Evolutionary conservation across 352 stramenopile genomes (phyloP).

Genomic region (Globisporangium polare): DNA sequence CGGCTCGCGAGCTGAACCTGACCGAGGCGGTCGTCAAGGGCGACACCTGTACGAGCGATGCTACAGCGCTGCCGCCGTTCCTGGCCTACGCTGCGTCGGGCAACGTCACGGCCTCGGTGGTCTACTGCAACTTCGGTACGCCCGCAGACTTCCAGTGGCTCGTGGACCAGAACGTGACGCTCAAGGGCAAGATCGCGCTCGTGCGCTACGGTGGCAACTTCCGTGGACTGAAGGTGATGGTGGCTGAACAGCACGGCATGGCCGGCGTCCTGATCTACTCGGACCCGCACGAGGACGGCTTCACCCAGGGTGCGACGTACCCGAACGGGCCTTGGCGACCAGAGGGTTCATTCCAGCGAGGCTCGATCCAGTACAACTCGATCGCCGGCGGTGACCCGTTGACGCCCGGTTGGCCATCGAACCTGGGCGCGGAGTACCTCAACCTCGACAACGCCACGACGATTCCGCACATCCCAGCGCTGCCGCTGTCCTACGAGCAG

Average conservation of each 20-base stretch:
- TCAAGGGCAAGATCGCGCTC: slow-evolving; percentile 82
- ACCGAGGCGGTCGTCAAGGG: slow-evolving; percentile 53
- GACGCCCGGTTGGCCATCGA: slow-evolving; percentile 43
- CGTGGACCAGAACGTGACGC: slow-evolving; percentile 48
- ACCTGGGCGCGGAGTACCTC: slow-evolving; percentile 30
- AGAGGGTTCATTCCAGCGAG: slow-evolving; percentile 76
- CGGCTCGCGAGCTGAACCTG: slow-evolving; percentile 38
- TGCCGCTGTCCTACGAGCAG: slow-evolving; percentile 83
- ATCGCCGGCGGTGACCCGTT: slow-evolving; percentile 70
- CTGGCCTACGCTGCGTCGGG: slow-evolving; percentile 80
- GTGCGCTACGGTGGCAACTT: slow-evolving; percentile 80
- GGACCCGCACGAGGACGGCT: slow-evolving; percentile 83
- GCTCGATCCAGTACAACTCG: slow-evolving; percentile 81
- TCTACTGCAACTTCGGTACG: slow-evolving; percentile 89
- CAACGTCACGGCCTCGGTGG: slow-evolving; percentile 60
- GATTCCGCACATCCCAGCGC: slow-evolving; percentile 61
- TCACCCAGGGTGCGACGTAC: slow-evolving; percentile 58
- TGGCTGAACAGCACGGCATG: slow-evolving; percentile 74
- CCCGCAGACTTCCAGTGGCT: slow-evolving; percentile 82
- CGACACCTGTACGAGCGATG: slow-evolving; percentile 59
- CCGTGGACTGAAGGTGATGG: slow-evolving; percentile 79
- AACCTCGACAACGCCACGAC: slow-evolving; percentile 42
- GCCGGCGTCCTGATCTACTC: slow-evolving; percentile 86
- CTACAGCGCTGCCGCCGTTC: slow-evolving; percentile 73
- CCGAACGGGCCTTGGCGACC: slow-evolving; percentile 82